These are phyloP conservation scores for Candida verbasci DNA, from an alignment of 805 yeast species.

Conservation along the genomic window DNA sequence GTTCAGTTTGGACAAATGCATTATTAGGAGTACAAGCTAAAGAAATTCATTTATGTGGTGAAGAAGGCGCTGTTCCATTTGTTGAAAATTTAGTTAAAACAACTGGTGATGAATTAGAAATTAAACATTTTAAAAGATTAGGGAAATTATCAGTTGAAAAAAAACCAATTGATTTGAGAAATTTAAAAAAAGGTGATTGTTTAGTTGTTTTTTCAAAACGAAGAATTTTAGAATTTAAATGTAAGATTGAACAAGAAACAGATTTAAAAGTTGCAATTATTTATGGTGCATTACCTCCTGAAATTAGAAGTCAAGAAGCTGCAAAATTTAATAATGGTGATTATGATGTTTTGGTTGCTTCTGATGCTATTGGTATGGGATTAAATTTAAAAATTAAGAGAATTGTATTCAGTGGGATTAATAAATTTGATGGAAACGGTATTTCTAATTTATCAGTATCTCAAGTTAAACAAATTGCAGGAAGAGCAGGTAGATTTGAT, in stretches of 20 bases:
- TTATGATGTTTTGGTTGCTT: slow-evolving; percentile 82
- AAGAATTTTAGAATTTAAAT: slow-evolving; percentile 63
- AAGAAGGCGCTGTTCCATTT: slow-evolving; percentile 73
- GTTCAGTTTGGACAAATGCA: slow-evolving; percentile 94
- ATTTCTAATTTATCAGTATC: slow-evolving; percentile 52
- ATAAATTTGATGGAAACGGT: slow-evolving; percentile 66
- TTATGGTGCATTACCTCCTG: slow-evolving; percentile 96
- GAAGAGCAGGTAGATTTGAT: slow-evolving; percentile 85
- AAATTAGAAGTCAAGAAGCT: slow-evolving; percentile 85
- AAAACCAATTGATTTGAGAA: slow-evolving; percentile 26
- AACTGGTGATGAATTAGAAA: slow-evolving; percentile 79
- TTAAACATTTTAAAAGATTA: slow-evolving; percentile 68
- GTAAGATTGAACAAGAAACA: slow-evolving; percentile 62
- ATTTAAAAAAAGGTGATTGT: slow-evolving; percentile 74
- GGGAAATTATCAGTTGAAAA: slow-evolving; percentile 62
- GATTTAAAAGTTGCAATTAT: slow-evolving; percentile 75
- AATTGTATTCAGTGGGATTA: slow-evolving; percentile 63
- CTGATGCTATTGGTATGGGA: slow-evolving; percentile 99
- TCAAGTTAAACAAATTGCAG: slow-evolving; percentile 86
- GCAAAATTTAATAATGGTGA: slow-evolving; percentile 70
- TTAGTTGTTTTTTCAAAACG: slow-evolving; percentile 80
- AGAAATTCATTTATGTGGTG: slow-evolving; percentile 93
- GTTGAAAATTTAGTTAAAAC: slow-evolving; percentile 52
- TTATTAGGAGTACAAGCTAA: slow-evolving; percentile 80
- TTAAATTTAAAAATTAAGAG: slow-evolving; percentile 80